Evolutionary conservation across 2,329 filamentous ascomycete genomes (phyloP).

Genomic region (Emydomyces testavorans): DNA sequence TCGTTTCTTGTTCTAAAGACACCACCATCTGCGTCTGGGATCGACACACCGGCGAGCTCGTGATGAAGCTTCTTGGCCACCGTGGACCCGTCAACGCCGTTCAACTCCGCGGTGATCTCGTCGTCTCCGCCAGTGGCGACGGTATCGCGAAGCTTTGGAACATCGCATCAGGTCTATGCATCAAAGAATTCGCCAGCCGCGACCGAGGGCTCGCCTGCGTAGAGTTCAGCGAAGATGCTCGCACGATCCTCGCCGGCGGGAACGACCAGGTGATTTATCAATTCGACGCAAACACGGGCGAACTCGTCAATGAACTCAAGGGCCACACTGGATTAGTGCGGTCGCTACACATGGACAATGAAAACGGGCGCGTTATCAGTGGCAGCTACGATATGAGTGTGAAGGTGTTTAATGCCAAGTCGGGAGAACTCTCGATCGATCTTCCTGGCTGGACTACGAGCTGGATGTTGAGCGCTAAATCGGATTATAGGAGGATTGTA

Average conservation of each 20-base stretch:
- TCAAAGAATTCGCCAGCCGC: constrained; percentile 81
- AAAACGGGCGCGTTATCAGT: constrained; percentile 75
- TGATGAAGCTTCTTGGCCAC: constrained; percentile 75
- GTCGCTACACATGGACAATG: constrained; percentile 78
- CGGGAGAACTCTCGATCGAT: constrained; percentile 64
- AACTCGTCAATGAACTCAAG: constrained; percentile 65
- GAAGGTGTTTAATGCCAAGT: constrained; percentile 82
- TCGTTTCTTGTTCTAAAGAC: constrained; percentile 96
- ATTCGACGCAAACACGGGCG: constrained; percentile 85
- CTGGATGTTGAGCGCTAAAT: constrained; percentile 94
- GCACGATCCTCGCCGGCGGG: constrained; percentile 82
- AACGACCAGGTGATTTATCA: constrained; percentile 94
- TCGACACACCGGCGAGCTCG: constrained; percentile 59
- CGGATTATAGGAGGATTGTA: constrained; percentile 86
- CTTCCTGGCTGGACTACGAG: constrained; percentile 93
- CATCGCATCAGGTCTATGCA: constrained; percentile 71
- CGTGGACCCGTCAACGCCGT: constrained; percentile 91
- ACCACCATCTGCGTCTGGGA: constrained; percentile 91
- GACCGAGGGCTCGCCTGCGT: constrained; percentile 91
- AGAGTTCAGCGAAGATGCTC: constrained; percentile 91
- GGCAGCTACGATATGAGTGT: constrained; percentile 93
- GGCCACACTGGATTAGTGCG: constrained; percentile 81
- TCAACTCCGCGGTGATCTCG: constrained; percentile 81
- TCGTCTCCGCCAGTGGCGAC: constrained; percentile 89
- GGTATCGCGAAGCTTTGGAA: constrained; percentile 94